phyloP scores from a whole-genome alignment of 2,329 filamentous ascomycete genomes.

The Pseudopyrenochaeta lycopersici region DNA sequence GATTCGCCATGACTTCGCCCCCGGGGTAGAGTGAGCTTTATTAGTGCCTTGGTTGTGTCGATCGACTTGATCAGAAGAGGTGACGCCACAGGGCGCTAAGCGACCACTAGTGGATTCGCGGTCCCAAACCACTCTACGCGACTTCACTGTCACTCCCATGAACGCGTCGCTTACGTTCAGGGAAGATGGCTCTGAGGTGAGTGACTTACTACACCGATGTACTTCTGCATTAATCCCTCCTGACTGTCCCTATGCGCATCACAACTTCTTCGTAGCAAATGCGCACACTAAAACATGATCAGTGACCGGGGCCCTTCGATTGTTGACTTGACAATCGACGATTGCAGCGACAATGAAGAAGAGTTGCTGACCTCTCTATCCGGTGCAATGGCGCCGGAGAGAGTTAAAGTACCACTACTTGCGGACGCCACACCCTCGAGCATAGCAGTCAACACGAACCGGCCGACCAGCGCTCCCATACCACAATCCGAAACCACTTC shows the following conservation, averaged over 20 bases:
- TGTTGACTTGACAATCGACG: slow-evolving; percentile 34
- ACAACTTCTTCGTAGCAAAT: background rate
- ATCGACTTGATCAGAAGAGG: no score
- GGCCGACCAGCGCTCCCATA: background rate
- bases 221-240: no score
- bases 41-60: no score
- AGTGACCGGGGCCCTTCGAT: slow-evolving; percentile 24
- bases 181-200: slow-evolving; percentile 29
- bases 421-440: background rate
- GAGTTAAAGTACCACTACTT: slow-evolving; percentile 6
- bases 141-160: slow-evolving; percentile 25
- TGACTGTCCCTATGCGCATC: background rate
- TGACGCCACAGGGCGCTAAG: slow-evolving; percentile 6
- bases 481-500: slow-evolving; percentile 2
- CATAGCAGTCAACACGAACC: background rate
- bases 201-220: no score
- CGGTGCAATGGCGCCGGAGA: background rate
- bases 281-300: slow-evolving; percentile 11
- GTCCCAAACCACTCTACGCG: slow-evolving; percentile 29
- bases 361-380: background rate
- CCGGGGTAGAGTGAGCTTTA: no score
- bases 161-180: slow-evolving; percentile 22
- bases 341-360: slow-evolving; percentile 14
- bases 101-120: slow-evolving; percentile 9
- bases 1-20: no score